Evolutionary conservation across 176 grass and related monocot genomes (phyloP), one percentile per base, ranked within the genome.

Genomic region (Aegilops sharonensis): DNA sequence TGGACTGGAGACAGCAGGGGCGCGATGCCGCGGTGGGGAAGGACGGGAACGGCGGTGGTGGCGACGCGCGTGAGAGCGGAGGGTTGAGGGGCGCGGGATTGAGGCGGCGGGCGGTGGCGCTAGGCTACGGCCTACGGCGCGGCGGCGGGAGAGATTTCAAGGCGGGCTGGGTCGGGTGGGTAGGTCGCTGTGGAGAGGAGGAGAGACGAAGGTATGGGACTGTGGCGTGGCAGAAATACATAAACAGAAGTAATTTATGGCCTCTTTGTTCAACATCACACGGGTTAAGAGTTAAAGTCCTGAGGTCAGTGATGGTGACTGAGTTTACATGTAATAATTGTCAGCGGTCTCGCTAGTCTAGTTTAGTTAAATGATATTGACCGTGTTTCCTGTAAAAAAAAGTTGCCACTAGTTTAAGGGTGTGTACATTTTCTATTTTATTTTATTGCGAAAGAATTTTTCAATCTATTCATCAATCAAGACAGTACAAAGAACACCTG

Each of bases 61-160:
- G 11, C 23, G 43, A 15, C 13, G 42, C 24, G 42, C 23, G 43
- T 75, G 72, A 18, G 43, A 75, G 24, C 43, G 24, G 72, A 75
- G 3, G 72, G 71, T 8, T 9, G 5, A 39, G 70, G 39, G 37
- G 21, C 39, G 39, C n/a, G 40, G 40, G 72, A 30, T 75, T 75
- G 72, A 1, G 23, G 72, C 7, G 72, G 2, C 71, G 50, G 71
- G 71, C 23, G 40, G 71, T 47, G 71, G 45, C 71, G 39, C 3
- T 47, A 29, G 9, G 72, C 72, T 17, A 30, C 56, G 56, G 56
- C 72, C 5, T 54, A 18, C 50, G 72, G 72, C 42, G 47, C 47
- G 72, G 72, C 72, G 72, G 72, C 72, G 48, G 43, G 72, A 48
- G 72, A 17, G 72, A 75, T 75, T 75, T 75, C 72, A 43, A 75